A percentile compares a stretch with the other conserved stretches of the same genome.
These are phyloP conservation scores for Globisporangium emineosum DNA, from an alignment of 352 stramenopile genomes.

Conservation along the genomic window DNA sequence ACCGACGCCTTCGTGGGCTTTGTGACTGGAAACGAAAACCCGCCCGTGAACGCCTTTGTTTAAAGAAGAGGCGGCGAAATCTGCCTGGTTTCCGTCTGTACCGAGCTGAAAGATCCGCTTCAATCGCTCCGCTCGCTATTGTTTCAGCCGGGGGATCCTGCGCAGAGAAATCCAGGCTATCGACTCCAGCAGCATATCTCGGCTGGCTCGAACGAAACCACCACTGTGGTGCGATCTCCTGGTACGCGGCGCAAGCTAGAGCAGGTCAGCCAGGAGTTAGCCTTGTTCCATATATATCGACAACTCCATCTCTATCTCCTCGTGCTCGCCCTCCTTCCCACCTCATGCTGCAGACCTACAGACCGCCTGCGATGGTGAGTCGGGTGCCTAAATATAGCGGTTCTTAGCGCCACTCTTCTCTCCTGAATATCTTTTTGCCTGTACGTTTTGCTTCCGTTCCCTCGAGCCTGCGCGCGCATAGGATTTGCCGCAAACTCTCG, in stretches of 20 bases:
- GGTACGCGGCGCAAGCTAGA: neutral
- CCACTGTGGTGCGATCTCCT: neutral
- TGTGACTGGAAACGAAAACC: conserved; percentile 15
- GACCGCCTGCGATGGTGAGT: conserved; percentile 2
- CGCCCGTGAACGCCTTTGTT: conserved; percentile 21
- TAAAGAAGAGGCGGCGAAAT: conserved; percentile 2
- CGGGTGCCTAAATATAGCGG: conserved; percentile 4
- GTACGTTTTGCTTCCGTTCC: neutral
- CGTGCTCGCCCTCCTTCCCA: conserved; percentile 1
- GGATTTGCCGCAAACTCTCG: neutral
- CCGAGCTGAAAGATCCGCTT: neutral
- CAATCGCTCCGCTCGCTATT: neutral
- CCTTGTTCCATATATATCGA: conserved; percentile 1
- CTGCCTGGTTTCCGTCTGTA: neutral
- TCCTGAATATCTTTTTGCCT: conserved; percentile 5
- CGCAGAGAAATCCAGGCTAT: neutral
- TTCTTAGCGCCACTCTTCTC: neutral
- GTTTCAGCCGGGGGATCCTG: neutral
- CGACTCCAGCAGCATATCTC: neutral
- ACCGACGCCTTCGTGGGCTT: conserved; percentile 17
- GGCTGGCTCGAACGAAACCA: conserved; percentile 7
- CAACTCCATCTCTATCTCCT: neutral
- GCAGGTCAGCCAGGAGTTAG: neutral
- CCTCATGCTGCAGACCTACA: neutral
- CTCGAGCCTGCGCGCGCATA: too few relatives aligned